These are phyloP conservation scores for Cercospora sesami DNA, from an alignment of 2,329 filamentous ascomycete genomes.

Conservation along the genomic window DNA sequence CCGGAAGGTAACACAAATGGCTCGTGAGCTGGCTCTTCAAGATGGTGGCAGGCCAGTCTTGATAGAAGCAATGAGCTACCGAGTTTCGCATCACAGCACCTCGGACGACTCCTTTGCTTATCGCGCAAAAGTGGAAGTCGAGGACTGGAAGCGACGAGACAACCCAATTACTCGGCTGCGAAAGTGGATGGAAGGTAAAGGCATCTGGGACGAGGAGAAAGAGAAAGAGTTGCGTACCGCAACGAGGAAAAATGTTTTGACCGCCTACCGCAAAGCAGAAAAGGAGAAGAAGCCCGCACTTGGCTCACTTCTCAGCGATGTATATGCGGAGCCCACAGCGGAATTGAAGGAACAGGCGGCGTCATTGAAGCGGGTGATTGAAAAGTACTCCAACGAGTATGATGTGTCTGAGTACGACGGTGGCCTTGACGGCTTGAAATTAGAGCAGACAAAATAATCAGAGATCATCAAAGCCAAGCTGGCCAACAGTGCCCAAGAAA, in stretches of 20 bases:
- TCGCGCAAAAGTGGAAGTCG: conserved; percentile 85
- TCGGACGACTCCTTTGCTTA: conserved; percentile 97
- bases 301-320: conserved; percentile 74
- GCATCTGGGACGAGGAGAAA: conserved; percentile 79
- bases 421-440: conserved; percentile 63
- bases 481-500: conserved; percentile 61
- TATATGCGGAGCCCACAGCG: conserved; percentile 84
- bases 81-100: conserved; percentile 96
- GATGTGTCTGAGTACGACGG: conserved; percentile 75
- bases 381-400: conserved; percentile 90
- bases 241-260: conserved; percentile 72
- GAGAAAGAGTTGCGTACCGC: conserved; percentile 70
- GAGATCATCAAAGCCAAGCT: conserved; percentile 43
- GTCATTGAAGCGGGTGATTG: conserved; percentile 73
- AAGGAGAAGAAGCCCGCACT: conserved; percentile 76
- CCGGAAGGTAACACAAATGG: conserved; percentile 73
- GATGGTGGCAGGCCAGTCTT: conserved; percentile 80
- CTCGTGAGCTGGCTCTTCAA: conserved; percentile 73
- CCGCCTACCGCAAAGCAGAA: conserved; percentile 81
- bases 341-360: conserved; percentile 74
- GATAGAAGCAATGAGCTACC: conserved; percentile 95
- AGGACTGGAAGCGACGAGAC: conserved; percentile 88
- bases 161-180: conserved; percentile 82
- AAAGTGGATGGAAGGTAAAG: conserved; percentile 85
- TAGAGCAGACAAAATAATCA: conserved; percentile 24